These are phyloP conservation scores for Microcyclosporella mali DNA, from an alignment of 2,329 filamentous ascomycete genomes.

Conservation along the genomic window DNA sequence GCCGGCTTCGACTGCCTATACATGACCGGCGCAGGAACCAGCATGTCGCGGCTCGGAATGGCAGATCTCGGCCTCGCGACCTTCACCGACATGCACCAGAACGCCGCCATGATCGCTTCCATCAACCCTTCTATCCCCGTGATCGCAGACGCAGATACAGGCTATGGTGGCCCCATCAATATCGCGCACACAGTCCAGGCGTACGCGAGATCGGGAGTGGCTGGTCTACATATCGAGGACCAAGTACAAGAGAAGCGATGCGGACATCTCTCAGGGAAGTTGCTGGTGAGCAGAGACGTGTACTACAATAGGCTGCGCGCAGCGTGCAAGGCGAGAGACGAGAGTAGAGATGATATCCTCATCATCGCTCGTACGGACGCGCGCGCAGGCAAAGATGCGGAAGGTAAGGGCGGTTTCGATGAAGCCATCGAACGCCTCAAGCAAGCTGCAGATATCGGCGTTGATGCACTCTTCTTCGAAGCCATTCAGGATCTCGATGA, in stretches of 20 bases:
- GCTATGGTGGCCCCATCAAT: conserved; percentile 45
- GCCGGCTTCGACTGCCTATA: conserved; percentile 61
- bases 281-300: conserved; percentile 48
- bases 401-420: conserved; percentile 47
- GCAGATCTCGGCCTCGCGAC: conserved; percentile 59
- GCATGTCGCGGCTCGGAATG: conserved; percentile 55
- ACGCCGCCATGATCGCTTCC: conserved; percentile 60
- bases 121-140: conserved; percentile 51
- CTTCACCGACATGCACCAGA: conserved; percentile 56
- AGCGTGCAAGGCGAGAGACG: conserved; percentile 45
- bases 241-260: conserved; percentile 58
- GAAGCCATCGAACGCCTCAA: conserved; percentile 48
- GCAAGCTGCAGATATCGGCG: conserved; percentile 49
- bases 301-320: conserved; percentile 55
- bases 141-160: conserved; percentile 57
- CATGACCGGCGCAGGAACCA: conserved; percentile 62
- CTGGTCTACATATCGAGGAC: conserved; percentile 57
- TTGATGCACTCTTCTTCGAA: conserved; percentile 57
- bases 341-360: conserved; percentile 51
- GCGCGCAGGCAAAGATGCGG: conserved; percentile 38
- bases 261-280: conserved; percentile 58
- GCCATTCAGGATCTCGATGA: conserved; percentile 50
- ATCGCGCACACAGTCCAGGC: conserved; percentile 22
- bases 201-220: conserved; percentile 46
- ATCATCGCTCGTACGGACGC: conserved; percentile 61